These are phyloP conservation scores for Exophiala bonariae DNA, from an alignment of 2,329 filamentous ascomycete species.

Conservation along the genomic window DNA sequence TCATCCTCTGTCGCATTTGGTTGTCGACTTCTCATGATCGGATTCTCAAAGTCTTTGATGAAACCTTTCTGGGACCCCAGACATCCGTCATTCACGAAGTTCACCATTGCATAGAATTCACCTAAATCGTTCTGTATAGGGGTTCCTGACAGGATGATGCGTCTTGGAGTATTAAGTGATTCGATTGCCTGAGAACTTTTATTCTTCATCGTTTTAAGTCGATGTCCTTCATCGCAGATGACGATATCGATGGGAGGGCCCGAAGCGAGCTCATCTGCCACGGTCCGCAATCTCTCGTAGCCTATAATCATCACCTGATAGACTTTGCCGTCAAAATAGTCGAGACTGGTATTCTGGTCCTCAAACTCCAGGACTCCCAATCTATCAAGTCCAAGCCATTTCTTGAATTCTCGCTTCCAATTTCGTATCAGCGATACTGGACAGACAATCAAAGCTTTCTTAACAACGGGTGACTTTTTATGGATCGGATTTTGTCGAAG, in stretches of 20 bases:
- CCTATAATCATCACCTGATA: conserved; percentile 74
- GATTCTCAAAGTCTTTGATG: conserved; percentile 63
- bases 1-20: conserved; percentile 62
- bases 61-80: conserved; percentile 64
- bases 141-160: conserved; percentile 66
- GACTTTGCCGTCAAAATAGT: conserved; percentile 67
- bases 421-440: conserved; percentile 72
- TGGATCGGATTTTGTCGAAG: conserved; percentile 70
- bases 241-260: conserved; percentile 67
- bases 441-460: conserved; percentile 71
- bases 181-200: conserved; percentile 67
- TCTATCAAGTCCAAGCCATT: conserved; percentile 71
- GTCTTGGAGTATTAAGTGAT: conserved; percentile 59
- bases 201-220: conserved; percentile 68
- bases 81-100: conserved; percentile 68
- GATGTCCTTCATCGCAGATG: conserved; percentile 69
- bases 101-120: conserved; percentile 68
- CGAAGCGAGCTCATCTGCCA: conserved; percentile 65
- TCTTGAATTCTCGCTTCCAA: conserved; percentile 71
- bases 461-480: conserved; percentile 58
- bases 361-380: conserved; percentile 68
- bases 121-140: conserved; percentile 68
- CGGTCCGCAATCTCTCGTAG: conserved; percentile 67
- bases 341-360: conserved; percentile 60
- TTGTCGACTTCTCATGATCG: conserved; percentile 64